Conservation (phyloP, 495 filamentous ascomycete species). For the Sordaria brevicollis region DNA sequence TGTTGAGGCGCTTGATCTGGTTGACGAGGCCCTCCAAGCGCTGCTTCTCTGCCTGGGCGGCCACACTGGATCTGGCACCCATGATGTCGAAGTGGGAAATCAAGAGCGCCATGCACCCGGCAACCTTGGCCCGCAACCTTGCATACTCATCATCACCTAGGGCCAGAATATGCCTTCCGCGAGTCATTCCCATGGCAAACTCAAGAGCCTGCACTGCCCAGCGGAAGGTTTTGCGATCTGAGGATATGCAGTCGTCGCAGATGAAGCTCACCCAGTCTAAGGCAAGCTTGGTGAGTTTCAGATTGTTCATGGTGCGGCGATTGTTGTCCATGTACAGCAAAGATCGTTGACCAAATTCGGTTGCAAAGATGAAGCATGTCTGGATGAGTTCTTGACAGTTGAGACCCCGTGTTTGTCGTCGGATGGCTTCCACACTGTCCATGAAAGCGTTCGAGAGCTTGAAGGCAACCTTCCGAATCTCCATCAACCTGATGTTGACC, state of each 20-base stretch:
- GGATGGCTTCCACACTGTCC: constrained; percentile 92
- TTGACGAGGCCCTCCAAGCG: constrained; percentile 65
- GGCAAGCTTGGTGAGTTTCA: constrained; percentile 83
- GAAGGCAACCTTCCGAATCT: constrained; percentile 92
- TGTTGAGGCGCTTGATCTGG: constrained; percentile 63
- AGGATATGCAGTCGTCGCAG: constrained; percentile 89
- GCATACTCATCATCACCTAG: constrained; percentile 82
- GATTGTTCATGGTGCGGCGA: constrained; percentile 87
- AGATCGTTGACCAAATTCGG: constrained; percentile 92
- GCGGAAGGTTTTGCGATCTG: constrained; percentile 91
- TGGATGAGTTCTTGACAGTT: constrained; percentile 95
- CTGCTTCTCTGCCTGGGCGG: constrained; percentile 71
- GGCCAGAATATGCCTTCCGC: constrained; percentile 78
- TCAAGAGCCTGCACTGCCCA: constrained; percentile 94
- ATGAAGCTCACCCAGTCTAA: constrained; percentile 97
- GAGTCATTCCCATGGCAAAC: constrained; percentile 94
- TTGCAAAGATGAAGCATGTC: constrained; percentile 97
- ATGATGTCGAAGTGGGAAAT: constrained; percentile 99
- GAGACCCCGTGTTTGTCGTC: constrained; percentile 69
- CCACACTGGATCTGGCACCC: constrained; percentile 85
- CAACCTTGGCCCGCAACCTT: constrained; percentile 72
- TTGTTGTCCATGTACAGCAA: constrained; percentile 90
- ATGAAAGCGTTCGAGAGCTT: constrained; percentile 98
- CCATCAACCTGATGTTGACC: constrained; percentile 83
- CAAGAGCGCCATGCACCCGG: constrained; percentile 93